Base-by-base conservation (phyloP, 805 yeast species). In the Debaryomyces hansenii region DNA sequence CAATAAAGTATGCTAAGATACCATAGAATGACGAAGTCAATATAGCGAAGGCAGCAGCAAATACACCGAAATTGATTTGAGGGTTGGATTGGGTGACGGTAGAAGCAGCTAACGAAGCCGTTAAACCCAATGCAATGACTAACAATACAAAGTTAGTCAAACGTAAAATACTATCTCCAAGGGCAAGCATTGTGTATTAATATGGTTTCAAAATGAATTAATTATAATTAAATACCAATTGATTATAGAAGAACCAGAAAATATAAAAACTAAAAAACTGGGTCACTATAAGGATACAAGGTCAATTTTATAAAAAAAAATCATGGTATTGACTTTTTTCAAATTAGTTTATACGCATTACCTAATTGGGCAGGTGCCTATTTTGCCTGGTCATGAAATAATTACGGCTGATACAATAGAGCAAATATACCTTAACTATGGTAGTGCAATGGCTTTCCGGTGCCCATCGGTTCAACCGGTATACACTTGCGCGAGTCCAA, bases 51-150 rank as follows among this genome's bases (percentile, higher is more conserved):
- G 92, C 89, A 37, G 95, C 83, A 33, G 96, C 83, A 66, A 94
- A 94, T 48, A 94, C 82, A 53, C 79, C 85, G 69, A 87, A 90
- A 77, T 90, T 90, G 54, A 94, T 95, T 70, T 94, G 94, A 41
- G 96, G 84, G 64, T 80, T 74, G 57, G 63, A 62, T 60, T 80
- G 83, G 47, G 47, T 44, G 34, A 60, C 57, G 32, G 80, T 71
- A 51, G 86, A 79, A 50, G 88, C 87, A 48, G 89, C 85, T 60
- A 92, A 80, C n/a, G 94, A 85, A 56, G 90, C 96, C 54, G 94
- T 81, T 60, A 92, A 78, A 67, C 97, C 99, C 52, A 94, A 81
- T 46, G 84, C 80, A 60, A 91, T 81, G 49, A 83, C 83, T 53
- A 90, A 78, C 70, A 89, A 84, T 59, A 82, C 73, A 61, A 91